phyloP scores from a whole-genome alignment of 2,329 filamentous ascomycete genomes.

The Hypoxylon sp. region DNA sequence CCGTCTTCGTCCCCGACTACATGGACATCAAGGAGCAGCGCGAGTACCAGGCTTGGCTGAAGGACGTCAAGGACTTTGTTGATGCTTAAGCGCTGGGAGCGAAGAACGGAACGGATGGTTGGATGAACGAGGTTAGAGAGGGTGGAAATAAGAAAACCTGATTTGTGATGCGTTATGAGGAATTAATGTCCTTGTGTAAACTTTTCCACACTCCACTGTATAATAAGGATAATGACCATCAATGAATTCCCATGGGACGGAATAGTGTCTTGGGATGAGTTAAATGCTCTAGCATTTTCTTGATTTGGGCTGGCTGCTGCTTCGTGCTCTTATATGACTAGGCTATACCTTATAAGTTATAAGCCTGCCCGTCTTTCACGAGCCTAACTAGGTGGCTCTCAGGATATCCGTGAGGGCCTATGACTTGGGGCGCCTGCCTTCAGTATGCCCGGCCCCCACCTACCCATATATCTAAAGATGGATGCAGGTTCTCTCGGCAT shows the following conservation, averaged over 20 bases:
- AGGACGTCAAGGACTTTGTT: constrained; percentile 88
- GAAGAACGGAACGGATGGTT: not conserved
- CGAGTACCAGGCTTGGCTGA: constrained; percentile 94
- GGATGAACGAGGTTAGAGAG: constrained; percentile 11
- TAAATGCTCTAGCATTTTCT: not conserved
- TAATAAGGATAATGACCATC: constrained; percentile 33
- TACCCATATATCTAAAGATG: no score
- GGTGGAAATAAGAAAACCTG: constrained; percentile 7
- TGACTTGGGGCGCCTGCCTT: no score
- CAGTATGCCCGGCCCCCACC: no score
- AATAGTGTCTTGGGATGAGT: constrained; percentile 13
- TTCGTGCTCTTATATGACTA: not conserved
- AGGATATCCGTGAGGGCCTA: no score
- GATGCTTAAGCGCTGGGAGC: constrained; percentile 69
- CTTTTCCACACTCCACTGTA: constrained; percentile 42
- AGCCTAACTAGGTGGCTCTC: not conserved
- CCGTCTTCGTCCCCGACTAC: constrained; percentile 94
- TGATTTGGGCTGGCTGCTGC: not conserved
- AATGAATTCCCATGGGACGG: constrained; percentile 9
- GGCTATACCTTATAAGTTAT: not conserved
- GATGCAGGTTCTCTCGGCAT: no score
- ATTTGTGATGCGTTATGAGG: constrained; percentile 32
- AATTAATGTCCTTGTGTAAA: constrained; percentile 38
- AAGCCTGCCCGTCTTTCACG: not conserved
- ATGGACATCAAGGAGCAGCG: constrained; percentile 98